Conservation (phyloP, 768 basidiomycete species). For the Suillus discolor region DNA sequence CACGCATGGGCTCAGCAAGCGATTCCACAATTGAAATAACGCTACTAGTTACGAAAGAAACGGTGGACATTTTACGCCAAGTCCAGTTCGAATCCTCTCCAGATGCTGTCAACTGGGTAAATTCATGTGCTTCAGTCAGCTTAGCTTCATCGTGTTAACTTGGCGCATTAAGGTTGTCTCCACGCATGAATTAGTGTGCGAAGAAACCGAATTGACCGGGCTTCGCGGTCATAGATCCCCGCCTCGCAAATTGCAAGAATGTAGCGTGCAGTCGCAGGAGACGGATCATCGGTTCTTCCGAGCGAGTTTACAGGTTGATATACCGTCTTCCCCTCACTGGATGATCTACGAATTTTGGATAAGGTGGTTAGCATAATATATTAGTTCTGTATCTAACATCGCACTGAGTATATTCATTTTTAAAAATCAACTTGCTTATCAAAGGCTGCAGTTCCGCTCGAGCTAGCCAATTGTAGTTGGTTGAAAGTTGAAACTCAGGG, state of each 20-base stretch:
- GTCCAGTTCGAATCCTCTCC: slow-evolving; percentile 32
- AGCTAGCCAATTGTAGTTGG: too few relatives aligned
- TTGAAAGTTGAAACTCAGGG: slow-evolving; percentile 7
- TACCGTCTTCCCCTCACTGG: slow-evolving; percentile 32
- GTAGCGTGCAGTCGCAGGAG: slow-evolving; percentile 24
- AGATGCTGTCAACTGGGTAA: slow-evolving; percentile 37
- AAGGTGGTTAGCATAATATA: slow-evolving; percentile 17
- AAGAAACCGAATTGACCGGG: not conserved
- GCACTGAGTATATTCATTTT: not conserved
- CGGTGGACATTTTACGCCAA: slow-evolving; percentile 32
- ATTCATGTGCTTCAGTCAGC: slow-evolving; percentile 2
- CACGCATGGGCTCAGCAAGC: slow-evolving; percentile 22
- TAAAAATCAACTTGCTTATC: not conserved
- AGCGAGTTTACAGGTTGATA: slow-evolving; percentile 26
- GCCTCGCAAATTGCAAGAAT: slow-evolving; percentile 22
- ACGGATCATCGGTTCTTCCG: slow-evolving; percentile 32
- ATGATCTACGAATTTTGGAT: slow-evolving; percentile 45
- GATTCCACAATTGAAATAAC: slow-evolving; percentile 30
- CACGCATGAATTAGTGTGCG: not conserved
- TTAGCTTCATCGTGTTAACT: not conserved
- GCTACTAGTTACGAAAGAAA: slow-evolving; percentile 39
- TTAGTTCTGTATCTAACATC: not conserved
- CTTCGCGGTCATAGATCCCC: not conserved
- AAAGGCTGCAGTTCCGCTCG: not conserved
- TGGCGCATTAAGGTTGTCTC: not conserved